These are phyloP conservation scores for Talaromyces islandicus DNA, from an alignment of 2,329 filamentous ascomycete species.

Conservation along the genomic window DNA sequence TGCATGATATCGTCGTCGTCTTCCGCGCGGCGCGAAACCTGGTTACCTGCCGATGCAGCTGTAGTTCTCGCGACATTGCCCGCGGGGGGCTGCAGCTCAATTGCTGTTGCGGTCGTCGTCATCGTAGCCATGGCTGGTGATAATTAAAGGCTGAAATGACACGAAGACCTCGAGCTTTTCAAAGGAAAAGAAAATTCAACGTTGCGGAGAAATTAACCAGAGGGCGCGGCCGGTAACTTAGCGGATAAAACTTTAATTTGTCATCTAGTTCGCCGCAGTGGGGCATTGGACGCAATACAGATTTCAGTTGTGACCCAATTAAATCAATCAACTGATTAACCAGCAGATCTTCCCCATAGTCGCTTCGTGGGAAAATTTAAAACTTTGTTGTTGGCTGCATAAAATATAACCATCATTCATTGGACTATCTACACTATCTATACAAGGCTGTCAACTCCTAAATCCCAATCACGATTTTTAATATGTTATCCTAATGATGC, in stretches of 20 bases:
- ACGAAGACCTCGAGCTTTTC: neutral
- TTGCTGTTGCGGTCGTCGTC: constrained; percentile 5
- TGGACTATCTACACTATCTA: neutral
- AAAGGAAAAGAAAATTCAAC: neutral
- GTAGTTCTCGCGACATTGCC: constrained; percentile 4
- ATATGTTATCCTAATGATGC: neutral
- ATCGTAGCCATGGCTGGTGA: neutral
- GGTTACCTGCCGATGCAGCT: neutral
- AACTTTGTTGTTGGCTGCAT: neutral
- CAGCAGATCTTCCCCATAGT: no score
- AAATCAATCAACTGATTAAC: neutral
- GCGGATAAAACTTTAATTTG: neutral
- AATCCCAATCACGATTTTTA: neutral
- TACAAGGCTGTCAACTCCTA: neutral
- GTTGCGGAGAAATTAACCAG: neutral
- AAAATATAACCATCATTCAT: neutral
- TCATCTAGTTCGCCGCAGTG: neutral
- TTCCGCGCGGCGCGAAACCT: neutral
- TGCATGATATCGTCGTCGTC: constrained; percentile 33
- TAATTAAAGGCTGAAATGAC: neutral
- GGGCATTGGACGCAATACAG: no score
- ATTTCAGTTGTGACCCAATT: no score
- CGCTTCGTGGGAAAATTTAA: no score
- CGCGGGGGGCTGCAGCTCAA: constrained; percentile 9
- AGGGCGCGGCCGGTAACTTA: neutral